These are phyloP conservation scores for Boletus subparvulus DNA, from an alignment of 768 basidiomycete genomes.

Conservation along the genomic window DNA sequence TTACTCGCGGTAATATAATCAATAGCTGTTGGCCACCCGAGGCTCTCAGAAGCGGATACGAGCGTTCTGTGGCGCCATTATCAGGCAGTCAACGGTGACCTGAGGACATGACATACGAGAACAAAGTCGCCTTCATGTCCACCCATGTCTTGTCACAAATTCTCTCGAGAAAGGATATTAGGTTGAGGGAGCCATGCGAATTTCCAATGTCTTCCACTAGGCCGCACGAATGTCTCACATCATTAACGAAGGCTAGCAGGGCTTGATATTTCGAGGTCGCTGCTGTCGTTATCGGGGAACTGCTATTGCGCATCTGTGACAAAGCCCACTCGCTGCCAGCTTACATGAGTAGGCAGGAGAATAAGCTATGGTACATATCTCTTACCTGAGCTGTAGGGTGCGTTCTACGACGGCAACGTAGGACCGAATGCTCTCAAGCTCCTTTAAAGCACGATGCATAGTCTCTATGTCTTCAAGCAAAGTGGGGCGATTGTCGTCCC, in stretches of 20 bases:
- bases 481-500: constrained; percentile 51
- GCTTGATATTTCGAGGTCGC: constrained; percentile 57
- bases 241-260: constrained; percentile 59
- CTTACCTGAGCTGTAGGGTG: constrained; percentile 71
- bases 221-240: constrained; percentile 46
- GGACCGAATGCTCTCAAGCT: constrained; percentile 69
- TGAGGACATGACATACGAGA: constrained; percentile 46
- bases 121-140: constrained; percentile 66
- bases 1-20: constrained; percentile 54
- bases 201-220: constrained; percentile 44
- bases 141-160: constrained; percentile 74
- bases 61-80: constrained; percentile 50
- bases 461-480: constrained; percentile 82
- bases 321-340: constrained; percentile 55
- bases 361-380: not conserved
- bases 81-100: not conserved
- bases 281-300: constrained; percentile 42
- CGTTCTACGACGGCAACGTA: constrained; percentile 77
- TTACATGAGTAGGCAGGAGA: constrained; percentile 7
- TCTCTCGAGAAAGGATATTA: constrained; percentile 60
- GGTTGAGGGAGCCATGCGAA: constrained; percentile 51
- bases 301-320: constrained; percentile 45
- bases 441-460: constrained; percentile 72
- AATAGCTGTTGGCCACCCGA: constrained; percentile 84
- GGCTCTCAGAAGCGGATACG: constrained; percentile 59